Base-by-base conservation (phyloP, 2,329 filamentous ascomycete genomes). In the Helotiales sp. region DNA sequence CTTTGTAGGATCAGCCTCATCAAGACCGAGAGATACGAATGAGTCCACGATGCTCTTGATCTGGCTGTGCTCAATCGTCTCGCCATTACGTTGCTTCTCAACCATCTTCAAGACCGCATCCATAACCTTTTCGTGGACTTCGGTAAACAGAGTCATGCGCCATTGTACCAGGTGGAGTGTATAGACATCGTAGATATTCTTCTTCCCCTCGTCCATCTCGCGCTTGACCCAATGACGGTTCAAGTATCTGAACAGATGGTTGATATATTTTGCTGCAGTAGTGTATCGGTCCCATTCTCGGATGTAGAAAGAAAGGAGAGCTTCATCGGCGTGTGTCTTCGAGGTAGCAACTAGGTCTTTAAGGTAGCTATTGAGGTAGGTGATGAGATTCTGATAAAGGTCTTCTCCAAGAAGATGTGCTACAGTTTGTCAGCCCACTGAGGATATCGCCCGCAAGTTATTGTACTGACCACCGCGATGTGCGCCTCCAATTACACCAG, bases 171-270 rank as follows among this genome's bases (percentile, higher is more conserved):
- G 79, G 69, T 99, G 95, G 33, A 99, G 78, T 0, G 95, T 99
- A 75, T 99, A 99, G 48, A 99, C 95, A 73, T 99, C 95, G 74
- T 96, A 98, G 7, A 98, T 90, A 69, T 93, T 90, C 79, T 98
- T 97, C 78, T 99, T 98, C 31, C 95, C 95, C 74, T 99, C 95
- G 63, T 99, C 95, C 77, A 99, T 96, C 76, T 99, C 95, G 29
- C 95, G 84, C 81, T 97, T 99, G 1, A 99, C 95, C 95, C 96
- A 99, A 76, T 99, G 95, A 29, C 95, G 86, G 71, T 99, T 99
- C 25, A 99, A 84, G 71, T 99, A 99, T 54, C 89, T 82, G 79
- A 99, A 99, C 7, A 99, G 79, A 72, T 99, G 93, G 75, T 99
- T 96, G 73, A 97, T 95, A 76, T 96, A 99, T 75, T 96, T 96